Conservation (phyloP, 2,329 filamentous ascomycete species). For the Phaeosphaeriaceae sp. region DNA sequence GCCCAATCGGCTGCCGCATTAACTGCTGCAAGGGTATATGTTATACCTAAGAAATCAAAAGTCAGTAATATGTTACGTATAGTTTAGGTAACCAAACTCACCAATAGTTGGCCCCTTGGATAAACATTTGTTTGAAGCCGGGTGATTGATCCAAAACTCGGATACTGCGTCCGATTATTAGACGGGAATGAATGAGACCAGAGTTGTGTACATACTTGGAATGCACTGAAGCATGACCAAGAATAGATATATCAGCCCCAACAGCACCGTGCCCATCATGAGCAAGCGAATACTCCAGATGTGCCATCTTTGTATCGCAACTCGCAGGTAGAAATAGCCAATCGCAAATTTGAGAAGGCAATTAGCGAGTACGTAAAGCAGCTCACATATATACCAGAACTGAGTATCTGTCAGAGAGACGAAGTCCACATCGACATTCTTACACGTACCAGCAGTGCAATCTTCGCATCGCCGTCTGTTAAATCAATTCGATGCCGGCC, state of each 20-base stretch:
- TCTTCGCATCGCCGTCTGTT: constrained; percentile 33
- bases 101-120: constrained; percentile 52
- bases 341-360: constrained; percentile 60
- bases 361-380: constrained; percentile 59
- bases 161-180: constrained; percentile 34
- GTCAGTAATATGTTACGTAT: too few species aligned
- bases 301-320: constrained; percentile 56
- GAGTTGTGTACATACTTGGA: constrained; percentile 39
- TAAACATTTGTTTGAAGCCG: constrained; percentile 51
- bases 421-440: neutral
- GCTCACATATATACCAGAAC: constrained; percentile 63
- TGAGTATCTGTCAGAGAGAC: constrained; percentile 25
- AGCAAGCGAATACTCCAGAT: constrained; percentile 54
- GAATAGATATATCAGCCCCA: constrained; percentile 59
- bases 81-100: too few species aligned
- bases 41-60: constrained; percentile 48
- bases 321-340: constrained; percentile 60
- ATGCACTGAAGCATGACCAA: constrained; percentile 60
- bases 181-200: too few species aligned
- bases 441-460: constrained; percentile 35
- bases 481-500: constrained; percentile 48
- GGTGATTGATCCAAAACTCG: constrained; percentile 58
- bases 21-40: constrained; percentile 47
- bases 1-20: constrained; percentile 44
- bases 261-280: constrained; percentile 54